Base-by-base conservation (phyloP, 2,329 filamentous ascomycete genomes). In the Thelonectria blattea region DNA sequence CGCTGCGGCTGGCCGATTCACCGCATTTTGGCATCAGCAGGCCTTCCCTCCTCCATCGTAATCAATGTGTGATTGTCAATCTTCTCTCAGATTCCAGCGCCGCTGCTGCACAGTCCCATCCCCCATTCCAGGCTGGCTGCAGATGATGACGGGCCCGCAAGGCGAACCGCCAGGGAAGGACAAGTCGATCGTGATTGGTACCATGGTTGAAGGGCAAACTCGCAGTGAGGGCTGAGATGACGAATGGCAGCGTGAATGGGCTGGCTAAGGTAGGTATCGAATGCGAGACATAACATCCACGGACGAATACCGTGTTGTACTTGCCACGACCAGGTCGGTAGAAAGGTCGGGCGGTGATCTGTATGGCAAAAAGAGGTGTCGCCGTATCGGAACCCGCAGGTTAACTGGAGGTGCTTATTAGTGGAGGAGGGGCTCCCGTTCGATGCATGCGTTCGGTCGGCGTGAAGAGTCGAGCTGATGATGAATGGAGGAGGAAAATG, bases 11-110 rank as follows among this genome's bases (percentile, higher is more conserved):
- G 34, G 52, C 52, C 50, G 62, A 69, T 71, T 71, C 69, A 71
- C 69, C 69, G 69, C 69, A 71, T 70, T 71, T 71, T 71, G 68
- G 62, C 65, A 62, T 62, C 61, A 64, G 63, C 65, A 63, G 52
- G 68, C 58, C 60, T 62, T 34, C 32, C 32, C 32, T 34, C 14
- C 32, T 34, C 14, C 32, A 5, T 8, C 32, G 3, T 34, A 11
- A 3, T 24, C 22, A 24, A 24, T 24, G 22, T 24, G 22, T 30
- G 27, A 30, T 30, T 30, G 27, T 30, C 27, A 30, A 5, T 37
- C 34, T 37, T 58, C 57, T 65, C 58, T 66, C 49, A 60, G 61
- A 54, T 56, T 68, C 66, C 61, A 64, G 47, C 46, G 18, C 48
- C 20, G 42, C 52, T 51, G 24, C 61, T 66, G 58, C 34, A 37